A percentile compares a stretch with the other conserved stretches of the same genome.
Conservation (phyloP, 371 early-diverging fungal species). For the Apophysomyces sp. region DNA sequence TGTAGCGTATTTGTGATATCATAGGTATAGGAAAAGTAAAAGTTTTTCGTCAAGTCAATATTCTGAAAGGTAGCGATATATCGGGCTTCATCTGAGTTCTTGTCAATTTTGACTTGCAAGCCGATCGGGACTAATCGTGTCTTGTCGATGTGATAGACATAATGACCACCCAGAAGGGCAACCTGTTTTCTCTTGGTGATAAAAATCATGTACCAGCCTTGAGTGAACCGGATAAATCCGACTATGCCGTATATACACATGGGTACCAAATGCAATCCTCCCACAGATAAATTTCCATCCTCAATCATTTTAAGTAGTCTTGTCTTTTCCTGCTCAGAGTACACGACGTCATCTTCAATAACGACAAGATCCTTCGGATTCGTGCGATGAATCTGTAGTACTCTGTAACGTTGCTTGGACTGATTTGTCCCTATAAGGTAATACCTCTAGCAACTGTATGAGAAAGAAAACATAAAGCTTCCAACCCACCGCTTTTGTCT, state of each 20-base stretch:
- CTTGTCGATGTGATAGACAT: slow-evolving; percentile 93
- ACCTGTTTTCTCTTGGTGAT: slow-evolving; percentile 87
- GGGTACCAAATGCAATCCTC: slow-evolving; percentile 72
- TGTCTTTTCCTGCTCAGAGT: slow-evolving; percentile 71
- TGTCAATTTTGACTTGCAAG: slow-evolving; percentile 65
- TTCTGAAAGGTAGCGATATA: slow-evolving; percentile 80
- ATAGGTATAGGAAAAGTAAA: slow-evolving; percentile 93
- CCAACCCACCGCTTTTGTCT: slow-evolving; percentile 74
- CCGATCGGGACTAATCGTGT: slow-evolving; percentile 78
- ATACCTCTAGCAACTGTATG: slow-evolving; percentile 50
- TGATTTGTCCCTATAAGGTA: slow-evolving; percentile 85
- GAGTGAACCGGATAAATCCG: slow-evolving; percentile 91
- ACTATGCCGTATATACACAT: slow-evolving; percentile 42
- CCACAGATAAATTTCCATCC: slow-evolving; percentile 73
- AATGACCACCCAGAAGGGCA: slow-evolving; percentile 93
- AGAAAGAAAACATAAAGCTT: not conserved
- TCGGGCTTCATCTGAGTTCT: slow-evolving; percentile 78
- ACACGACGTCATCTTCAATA: slow-evolving; percentile 70
- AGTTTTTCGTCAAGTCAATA: slow-evolving; percentile 84
- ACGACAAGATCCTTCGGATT: slow-evolving; percentile 55
- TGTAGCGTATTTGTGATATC: slow-evolving; percentile 92
- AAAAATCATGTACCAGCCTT: slow-evolving; percentile 91
- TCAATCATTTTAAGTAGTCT: slow-evolving; percentile 82
- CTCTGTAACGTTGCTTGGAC: slow-evolving; percentile 71
- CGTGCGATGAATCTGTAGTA: slow-evolving; percentile 89